phyloP scores from a whole-genome alignment of 2,329 filamentous ascomycete genomes.

The Pseudogymnoascus sp. region DNA sequence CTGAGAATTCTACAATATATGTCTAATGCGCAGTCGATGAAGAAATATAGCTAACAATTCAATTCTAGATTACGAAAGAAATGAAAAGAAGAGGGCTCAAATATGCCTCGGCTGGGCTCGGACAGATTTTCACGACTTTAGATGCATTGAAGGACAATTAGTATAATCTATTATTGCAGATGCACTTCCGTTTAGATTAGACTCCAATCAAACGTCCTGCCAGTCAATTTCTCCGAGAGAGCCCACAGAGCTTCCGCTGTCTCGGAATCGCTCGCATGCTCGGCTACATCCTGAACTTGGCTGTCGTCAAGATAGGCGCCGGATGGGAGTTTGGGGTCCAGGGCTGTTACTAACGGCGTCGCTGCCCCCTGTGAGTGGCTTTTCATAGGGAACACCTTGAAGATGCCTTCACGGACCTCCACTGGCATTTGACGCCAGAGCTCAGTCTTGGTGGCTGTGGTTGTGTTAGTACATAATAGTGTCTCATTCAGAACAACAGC shows the following conservation, averaged over 20 bases:
- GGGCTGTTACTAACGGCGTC: neutral
- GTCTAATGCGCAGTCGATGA: neutral
- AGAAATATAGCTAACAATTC: neutral
- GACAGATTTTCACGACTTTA: neutral
- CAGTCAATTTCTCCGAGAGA: conserved; percentile 10
- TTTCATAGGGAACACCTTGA: neutral
- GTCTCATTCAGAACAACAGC: neutral
- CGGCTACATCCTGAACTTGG: conserved; percentile 3
- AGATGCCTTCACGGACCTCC: neutral
- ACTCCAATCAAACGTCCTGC: conserved; percentile 8
- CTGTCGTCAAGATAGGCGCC: conserved; percentile 9
- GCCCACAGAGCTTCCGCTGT: conserved; percentile 8
- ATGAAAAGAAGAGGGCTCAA: neutral
- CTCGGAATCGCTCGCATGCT: neutral
- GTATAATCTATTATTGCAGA: neutral
- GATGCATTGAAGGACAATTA: neutral
- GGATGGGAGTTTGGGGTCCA: conserved; percentile 4
- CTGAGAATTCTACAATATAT: neutral
- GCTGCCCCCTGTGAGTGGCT: neutral
- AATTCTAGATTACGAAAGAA: neutral
- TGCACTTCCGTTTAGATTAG: neutral
- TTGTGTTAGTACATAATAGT: neutral
- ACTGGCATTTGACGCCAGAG: neutral
- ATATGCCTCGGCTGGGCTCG: neutral
- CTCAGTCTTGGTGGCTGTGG: neutral